Percentiles rank a stretch among this genome's conserved stretches.
Conservation (phyloP, 495 filamentous ascomycete genomes). For the Neurospora sp. region DNA sequence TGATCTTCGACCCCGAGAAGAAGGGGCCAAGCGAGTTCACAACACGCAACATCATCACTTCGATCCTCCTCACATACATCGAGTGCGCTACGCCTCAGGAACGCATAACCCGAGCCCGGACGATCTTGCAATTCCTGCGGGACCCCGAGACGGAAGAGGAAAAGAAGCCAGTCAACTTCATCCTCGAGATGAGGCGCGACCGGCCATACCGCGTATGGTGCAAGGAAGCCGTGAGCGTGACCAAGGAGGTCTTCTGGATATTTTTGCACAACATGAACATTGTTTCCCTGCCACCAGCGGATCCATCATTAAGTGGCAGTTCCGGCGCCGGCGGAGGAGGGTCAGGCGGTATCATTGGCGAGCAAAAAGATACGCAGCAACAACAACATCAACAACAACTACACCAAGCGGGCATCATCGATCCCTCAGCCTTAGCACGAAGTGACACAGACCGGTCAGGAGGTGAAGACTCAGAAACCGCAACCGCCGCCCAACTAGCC, state of each 20-base stretch:
- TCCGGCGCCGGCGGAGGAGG: background rate
- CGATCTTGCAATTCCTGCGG: constrained; percentile 65
- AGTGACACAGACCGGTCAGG: constrained; percentile 1
- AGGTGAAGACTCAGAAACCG: constrained; percentile 12
- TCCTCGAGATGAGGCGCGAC: constrained; percentile 75
- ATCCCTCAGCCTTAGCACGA: background rate
- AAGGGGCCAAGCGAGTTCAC: constrained; percentile 96
- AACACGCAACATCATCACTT: constrained; percentile 78
- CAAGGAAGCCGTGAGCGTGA: constrained; percentile 83
- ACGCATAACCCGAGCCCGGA: constrained; percentile 50
- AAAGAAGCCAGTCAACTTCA: constrained; percentile 70
- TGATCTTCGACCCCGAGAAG: constrained; percentile 93
- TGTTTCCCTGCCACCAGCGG: constrained; percentile 47
- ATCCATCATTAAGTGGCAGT: constrained; percentile 11
- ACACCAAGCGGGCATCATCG: background rate
- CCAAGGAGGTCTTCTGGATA: constrained; percentile 99
- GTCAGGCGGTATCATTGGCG: background rate
- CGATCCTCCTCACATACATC: constrained; percentile 76
- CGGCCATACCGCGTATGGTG: constrained; percentile 90
- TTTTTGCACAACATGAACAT: constrained; percentile 92
- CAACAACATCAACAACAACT: background rate
- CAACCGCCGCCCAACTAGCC: constrained; percentile 17
- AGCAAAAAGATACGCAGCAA: background rate
- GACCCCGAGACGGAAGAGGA: constrained; percentile 71
- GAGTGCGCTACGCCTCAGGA: constrained; percentile 43